Evolutionary conservation across 495 filamentous ascomycete genomes (phyloP).

Genomic region (Letharia lupina): DNA sequence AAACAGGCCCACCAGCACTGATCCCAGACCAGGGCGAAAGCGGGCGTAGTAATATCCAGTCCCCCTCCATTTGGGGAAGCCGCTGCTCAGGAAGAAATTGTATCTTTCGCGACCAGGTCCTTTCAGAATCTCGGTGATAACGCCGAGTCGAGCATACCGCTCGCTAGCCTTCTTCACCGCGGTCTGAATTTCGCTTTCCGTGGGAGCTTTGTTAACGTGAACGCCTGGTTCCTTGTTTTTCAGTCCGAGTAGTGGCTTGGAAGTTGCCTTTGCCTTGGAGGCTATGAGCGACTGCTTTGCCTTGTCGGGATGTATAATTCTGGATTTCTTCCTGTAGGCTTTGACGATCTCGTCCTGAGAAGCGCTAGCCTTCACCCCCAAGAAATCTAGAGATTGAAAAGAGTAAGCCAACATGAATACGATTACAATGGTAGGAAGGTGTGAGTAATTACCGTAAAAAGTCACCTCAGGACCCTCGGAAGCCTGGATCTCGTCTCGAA

Average conservation of each 20-base stretch:
- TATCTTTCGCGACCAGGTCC: constrained; percentile 76
- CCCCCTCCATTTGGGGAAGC: constrained; percentile 92
- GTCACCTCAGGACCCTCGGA: constrained; percentile 72
- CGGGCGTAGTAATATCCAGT: constrained; percentile 97
- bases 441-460: constrained; percentile 63
- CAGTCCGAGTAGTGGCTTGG: constrained; percentile 46
- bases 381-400: constrained; percentile 49
- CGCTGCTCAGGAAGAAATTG: constrained; percentile 88
- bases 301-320: constrained; percentile 86
- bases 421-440: not conserved
- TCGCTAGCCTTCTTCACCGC: constrained; percentile 70
- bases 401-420: constrained; percentile 13
- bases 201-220: constrained; percentile 61
- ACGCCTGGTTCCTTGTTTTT: constrained; percentile 50
- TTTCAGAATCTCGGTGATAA: constrained; percentile 76
- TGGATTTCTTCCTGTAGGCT: constrained; percentile 81
- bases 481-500: constrained; percentile 73
- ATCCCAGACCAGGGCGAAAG: constrained; percentile 80
- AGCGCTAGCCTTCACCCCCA: constrained; percentile 65
- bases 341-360: constrained; percentile 85
- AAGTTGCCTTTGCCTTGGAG: constrained; percentile 52
- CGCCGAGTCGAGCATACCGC: constrained; percentile 70
- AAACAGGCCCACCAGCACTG: constrained; percentile 76
- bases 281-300: constrained; percentile 74
- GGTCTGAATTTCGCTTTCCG: constrained; percentile 60